Evolutionary conservation across 345 rosid species (phyloP).

Genomic region (Sonneratia caseolaris): DNA sequence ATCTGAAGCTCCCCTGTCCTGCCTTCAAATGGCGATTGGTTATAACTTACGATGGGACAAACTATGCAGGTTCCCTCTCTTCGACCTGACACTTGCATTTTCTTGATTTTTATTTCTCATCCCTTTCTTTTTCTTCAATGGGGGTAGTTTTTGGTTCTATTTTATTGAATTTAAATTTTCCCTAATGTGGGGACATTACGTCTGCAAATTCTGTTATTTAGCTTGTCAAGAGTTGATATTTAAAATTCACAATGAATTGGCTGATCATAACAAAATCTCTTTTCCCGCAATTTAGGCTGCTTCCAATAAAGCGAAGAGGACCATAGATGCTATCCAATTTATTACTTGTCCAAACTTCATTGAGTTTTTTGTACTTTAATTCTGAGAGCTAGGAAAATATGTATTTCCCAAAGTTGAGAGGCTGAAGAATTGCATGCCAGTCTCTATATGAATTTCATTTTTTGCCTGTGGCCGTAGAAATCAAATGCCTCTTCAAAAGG

Average conservation of each 20-base stretch:
- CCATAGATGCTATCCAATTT: too few species aligned
- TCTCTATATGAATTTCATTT: neutral
- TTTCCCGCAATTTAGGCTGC: too few species aligned
- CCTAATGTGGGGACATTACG: too few species aligned
- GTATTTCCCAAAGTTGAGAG: neutral
- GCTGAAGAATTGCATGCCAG: neutral
- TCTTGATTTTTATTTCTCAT: neutral
- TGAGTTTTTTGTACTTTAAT: too few species aligned
- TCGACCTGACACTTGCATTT: neutral
- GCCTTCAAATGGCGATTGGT: constrained; percentile 74
- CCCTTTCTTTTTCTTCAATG: neutral
- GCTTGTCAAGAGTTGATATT: neutral
- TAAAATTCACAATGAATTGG: neutral
- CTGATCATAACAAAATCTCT: too few species aligned
- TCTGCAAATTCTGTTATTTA: neutral
- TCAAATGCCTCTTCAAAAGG: neutral
- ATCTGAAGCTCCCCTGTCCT: constrained; percentile 17
- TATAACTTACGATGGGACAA: constrained; percentile 74
- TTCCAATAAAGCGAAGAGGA: too few species aligned
- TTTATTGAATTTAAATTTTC: neutral
- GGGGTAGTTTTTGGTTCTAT: neutral
- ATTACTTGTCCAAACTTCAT: too few species aligned
- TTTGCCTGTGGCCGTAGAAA: neutral
- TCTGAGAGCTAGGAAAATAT: too few species aligned
- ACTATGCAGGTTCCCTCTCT: constrained; percentile 42